phyloP scores from a whole-genome alignment of 176 grass and related monocot species.

The Zizania latifolia region DNA sequence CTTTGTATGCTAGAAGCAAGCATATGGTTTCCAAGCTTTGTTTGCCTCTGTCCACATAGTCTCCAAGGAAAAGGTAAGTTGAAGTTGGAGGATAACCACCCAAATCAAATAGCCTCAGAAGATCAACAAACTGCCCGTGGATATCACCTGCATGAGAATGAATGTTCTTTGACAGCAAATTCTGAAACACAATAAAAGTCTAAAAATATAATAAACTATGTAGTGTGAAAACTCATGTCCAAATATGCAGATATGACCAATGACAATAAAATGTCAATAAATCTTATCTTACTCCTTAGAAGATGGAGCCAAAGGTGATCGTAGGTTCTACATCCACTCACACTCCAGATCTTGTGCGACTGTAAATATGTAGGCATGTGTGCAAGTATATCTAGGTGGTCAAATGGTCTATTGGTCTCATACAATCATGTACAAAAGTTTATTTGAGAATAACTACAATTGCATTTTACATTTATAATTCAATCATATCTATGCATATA shows the following conservation, averaged over 20 bases:
- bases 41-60: constrained; percentile 78
- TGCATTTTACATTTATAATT: background rate
- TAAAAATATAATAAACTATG: constrained; percentile 6
- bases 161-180: constrained; percentile 11
- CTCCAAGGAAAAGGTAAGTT: constrained; percentile 76
- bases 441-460: background rate
- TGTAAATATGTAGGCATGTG: background rate
- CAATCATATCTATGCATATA: background rate
- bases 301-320: background rate
- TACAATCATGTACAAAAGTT: background rate
- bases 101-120: constrained; percentile 64
- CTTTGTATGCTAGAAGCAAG: constrained; percentile 69
- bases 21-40: constrained; percentile 80
- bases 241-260: constrained; percentile 5
- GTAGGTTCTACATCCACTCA: background rate
- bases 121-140: constrained; percentile 72
- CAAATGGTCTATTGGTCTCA: too few species aligned
- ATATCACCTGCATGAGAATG: constrained; percentile 52
- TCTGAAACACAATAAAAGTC: constrained; percentile 27
- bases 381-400: too few species aligned
- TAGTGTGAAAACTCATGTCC: background rate
- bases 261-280: constrained; percentile 1
- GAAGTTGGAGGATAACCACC: constrained; percentile 72
- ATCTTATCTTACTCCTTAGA: background rate
- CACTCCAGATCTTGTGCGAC: background rate